phyloP scores from a whole-genome alignment of 2,329 filamentous ascomycete species.

The Clarireedia homoeocarpa region DNA sequence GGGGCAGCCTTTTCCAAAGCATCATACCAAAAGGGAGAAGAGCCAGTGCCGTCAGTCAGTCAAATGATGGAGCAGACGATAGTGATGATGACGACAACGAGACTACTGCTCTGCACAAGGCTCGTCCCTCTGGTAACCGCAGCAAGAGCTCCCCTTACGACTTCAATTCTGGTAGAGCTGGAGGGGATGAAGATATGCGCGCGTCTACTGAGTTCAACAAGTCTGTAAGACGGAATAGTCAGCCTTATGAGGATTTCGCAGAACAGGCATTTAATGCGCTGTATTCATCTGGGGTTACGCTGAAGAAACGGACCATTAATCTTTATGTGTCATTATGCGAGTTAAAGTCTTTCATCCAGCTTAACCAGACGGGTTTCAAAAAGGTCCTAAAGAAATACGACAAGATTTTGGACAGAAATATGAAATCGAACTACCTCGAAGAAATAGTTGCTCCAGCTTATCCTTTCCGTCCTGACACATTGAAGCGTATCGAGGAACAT shows the following conservation, averaged over 20 bases:
- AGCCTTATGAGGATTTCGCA: conserved; percentile 67
- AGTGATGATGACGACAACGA: conserved; percentile 56
- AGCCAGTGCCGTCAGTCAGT: conserved; percentile 36
- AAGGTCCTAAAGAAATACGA: conserved; percentile 99
- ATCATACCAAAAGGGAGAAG: conserved; percentile 39
- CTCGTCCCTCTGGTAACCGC: conserved; percentile 26
- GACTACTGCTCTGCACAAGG: conserved; percentile 37
- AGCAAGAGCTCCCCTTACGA: conserved; percentile 28
- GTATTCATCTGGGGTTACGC: conserved; percentile 66
- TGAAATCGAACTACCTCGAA: conserved; percentile 71
- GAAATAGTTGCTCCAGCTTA: conserved; percentile 69
- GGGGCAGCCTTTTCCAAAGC: conserved; percentile 44
- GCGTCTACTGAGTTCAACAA: conserved; percentile 55
- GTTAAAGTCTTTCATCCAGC: conserved; percentile 88
- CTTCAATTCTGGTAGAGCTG: conserved; percentile 6
- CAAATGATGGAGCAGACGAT: conserved; percentile 50
- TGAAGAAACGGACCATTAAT: conserved; percentile 86
- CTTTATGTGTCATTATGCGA: conserved; percentile 91
- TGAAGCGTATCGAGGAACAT: conserved; percentile 60
- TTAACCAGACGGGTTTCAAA: conserved; percentile 93
- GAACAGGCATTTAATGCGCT: conserved; percentile 64
- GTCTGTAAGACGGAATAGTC: conserved; percentile 52
- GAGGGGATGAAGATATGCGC: conserved; percentile 44
- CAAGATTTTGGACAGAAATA: conserved; percentile 79
- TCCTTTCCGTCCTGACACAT: conserved; percentile 69